Percentiles rank a stretch among this genome's conserved stretches.
These are phyloP conservation scores for Fallopia convolvulus DNA, from an alignment of 148 eudicot species.

Conservation along the genomic window DNA sequence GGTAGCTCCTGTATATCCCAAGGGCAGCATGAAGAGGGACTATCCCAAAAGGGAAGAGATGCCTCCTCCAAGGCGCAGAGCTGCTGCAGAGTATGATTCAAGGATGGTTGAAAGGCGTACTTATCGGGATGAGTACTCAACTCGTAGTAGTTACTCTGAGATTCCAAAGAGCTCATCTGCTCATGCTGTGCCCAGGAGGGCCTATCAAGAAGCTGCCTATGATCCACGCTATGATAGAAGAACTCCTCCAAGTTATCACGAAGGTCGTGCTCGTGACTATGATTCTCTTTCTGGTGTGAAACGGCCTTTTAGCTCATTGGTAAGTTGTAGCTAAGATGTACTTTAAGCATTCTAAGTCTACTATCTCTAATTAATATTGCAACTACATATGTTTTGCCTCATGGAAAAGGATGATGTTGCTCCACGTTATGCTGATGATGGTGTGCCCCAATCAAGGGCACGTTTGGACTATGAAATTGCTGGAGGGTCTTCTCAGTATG, in stretches of 20 bases:
- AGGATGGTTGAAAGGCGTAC: constrained; percentile 74
- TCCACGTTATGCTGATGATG: constrained; percentile 69
- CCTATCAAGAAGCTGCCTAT: constrained; percentile 74
- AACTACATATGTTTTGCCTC: background rate
- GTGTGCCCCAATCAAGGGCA: constrained; percentile 79
- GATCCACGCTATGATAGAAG: constrained; percentile 83
- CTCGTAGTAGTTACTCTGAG: constrained; percentile 68
- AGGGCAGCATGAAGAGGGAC: constrained; percentile 67
- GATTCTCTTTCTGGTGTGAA: constrained; percentile 77
- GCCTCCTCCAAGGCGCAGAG: constrained; percentile 61
- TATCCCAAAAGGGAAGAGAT: constrained; percentile 68
- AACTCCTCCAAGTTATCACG: constrained; percentile 73
- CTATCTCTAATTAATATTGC: background rate
- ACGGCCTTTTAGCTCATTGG: constrained; percentile 77
- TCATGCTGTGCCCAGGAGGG: constrained; percentile 56
- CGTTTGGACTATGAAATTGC: constrained; percentile 81
- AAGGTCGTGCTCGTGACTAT: constrained; percentile 77
- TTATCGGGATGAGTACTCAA: constrained; percentile 66
- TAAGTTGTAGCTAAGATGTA: constrained; percentile 12
- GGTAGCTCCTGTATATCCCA: constrained; percentile 71
- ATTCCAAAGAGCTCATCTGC: constrained; percentile 51
- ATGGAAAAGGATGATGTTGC: constrained; percentile 63
- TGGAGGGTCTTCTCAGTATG: constrained; percentile 62
- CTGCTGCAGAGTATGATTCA: constrained; percentile 54
- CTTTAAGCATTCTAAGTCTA: background rate